Base-by-base conservation (phyloP, 1,139 yeast genomes). In the Casaregolazyma suthepensis region DNA sequence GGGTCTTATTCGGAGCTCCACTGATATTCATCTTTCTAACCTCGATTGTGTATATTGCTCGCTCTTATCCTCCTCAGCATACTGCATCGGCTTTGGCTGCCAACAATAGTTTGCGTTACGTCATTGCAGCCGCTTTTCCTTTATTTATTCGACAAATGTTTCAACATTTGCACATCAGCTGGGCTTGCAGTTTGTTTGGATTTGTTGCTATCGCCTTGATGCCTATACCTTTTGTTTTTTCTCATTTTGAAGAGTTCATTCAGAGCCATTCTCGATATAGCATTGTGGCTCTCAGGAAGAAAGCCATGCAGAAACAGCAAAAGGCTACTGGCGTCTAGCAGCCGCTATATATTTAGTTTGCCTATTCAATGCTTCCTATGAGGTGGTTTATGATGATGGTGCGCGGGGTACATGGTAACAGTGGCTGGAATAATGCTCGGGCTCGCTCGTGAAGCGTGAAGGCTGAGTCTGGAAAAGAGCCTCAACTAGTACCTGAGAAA, bases 1-100 rank as follows among this genome's bases (percentile, higher is more conserved):
- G 79, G 9, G 77, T 70, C 1, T 70, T 81, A 13, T 82, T 79
- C 66, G 81, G 85, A 4, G 74, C 78, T 58, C 80, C 82, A 1
- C 73, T 82, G 26, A 75, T 81, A 45, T 81, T 81, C 6, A 79
- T 80, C 6, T 82, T 82, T 67, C 38, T 49, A 13, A 40, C 46
- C 2, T 23, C 83, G 78, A 59, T 72, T 80, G 43, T 79, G 81
- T 58, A 3, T 86, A 82, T 68, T 91, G 94, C 42, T 89, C 93
- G 49, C 67, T 80, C 47, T 76, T 70, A 87, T 2, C 87, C 82
- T 69, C 94, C 94, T 29, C 88, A 93, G 51, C 75, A 72, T 60
- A 65, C 77, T 61, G 85, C 85, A 0, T 79, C 84, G 2, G 83
- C 79, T 2, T 79, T 78, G 63, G 83, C 84, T 1, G 76, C 80